phyloP scores from a whole-genome alignment of 176 grass and related monocot species.

The Avena sativa region DNA sequence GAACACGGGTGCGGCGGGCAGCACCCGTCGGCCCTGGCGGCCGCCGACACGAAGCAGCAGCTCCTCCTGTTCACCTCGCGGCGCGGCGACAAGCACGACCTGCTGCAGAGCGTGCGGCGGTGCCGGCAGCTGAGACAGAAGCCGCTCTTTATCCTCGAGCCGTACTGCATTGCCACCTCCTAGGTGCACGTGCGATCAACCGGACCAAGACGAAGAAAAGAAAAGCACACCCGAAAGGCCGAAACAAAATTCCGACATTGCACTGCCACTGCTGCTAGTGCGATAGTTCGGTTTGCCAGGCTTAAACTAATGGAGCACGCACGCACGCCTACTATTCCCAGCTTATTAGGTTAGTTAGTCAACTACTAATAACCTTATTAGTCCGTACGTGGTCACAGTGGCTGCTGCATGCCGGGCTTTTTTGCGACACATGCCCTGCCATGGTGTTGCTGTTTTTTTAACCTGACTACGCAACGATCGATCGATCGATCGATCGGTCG shows the following conservation, averaged over 20 bases:
- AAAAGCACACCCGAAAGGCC: background rate
- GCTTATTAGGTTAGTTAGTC: background rate
- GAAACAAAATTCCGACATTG: background rate
- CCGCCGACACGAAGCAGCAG: conserved; percentile 60
- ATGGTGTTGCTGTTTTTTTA: conserved; percentile 39
- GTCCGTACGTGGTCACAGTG: conserved; percentile 27
- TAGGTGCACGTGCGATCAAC: conserved; percentile 4
- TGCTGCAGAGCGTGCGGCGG: conserved; percentile 76
- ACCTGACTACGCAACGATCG: background rate
- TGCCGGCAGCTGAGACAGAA: conserved; percentile 85
- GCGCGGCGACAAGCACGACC: conserved; percentile 62
- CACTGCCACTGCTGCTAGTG: conserved; percentile 8
- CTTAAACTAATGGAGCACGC: conserved; percentile 43
- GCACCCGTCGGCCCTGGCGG: background rate
- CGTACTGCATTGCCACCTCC: conserved; percentile 86
- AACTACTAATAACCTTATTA: conserved; percentile 47
- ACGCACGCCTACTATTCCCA: conserved; percentile 23
- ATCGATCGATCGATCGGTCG: background rate
- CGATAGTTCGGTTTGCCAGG: conserved; percentile 33
- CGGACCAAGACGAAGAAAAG: background rate
- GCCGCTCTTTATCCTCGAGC: conserved; percentile 87
- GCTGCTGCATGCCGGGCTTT: conserved; percentile 52
- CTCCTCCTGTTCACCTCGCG: conserved; percentile 72
- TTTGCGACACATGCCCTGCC: conserved; percentile 38
- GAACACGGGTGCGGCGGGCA: conserved; percentile 14